Conservation (phyloP, 1,284 basidiomycete species). For the Malassezia obtusa region DNA sequence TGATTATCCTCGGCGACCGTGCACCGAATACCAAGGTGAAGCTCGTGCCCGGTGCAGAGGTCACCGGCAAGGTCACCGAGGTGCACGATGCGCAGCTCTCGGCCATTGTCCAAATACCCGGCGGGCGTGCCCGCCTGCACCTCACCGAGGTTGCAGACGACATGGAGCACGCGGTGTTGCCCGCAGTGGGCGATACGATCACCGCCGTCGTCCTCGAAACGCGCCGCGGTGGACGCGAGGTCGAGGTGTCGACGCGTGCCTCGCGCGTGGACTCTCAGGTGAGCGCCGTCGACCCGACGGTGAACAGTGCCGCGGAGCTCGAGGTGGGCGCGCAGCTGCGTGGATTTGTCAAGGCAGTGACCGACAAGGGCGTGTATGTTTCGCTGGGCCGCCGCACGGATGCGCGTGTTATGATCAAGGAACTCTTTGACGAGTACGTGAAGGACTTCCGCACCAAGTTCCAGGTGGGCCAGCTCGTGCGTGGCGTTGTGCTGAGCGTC, state of each 20-base stretch:
- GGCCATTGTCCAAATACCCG: conserved; percentile 22
- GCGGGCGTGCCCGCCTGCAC: conserved; percentile 26
- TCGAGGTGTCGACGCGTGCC: conserved; percentile 67
- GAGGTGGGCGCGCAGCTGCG: conserved; percentile 61
- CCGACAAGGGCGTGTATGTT: conserved; percentile 76
- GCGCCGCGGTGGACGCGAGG: conserved; percentile 18
- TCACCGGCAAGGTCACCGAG: conserved; percentile 73
- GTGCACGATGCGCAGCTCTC: conserved; percentile 10
- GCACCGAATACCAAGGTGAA: conserved; percentile 72
- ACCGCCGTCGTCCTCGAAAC: conserved; percentile 58
- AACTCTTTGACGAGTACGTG: conserved; percentile 64
- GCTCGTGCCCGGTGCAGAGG: conserved; percentile 65
- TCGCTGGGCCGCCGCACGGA: conserved; percentile 70
- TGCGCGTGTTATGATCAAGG: conserved; percentile 84
- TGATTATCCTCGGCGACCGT: conserved; percentile 26
- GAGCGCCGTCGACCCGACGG: conserved; percentile 58
- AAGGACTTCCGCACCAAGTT: conserved; percentile 90
- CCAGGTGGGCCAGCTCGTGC: conserved; percentile 69
- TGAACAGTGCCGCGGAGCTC: conserved; percentile 60
- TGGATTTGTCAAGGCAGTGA: conserved; percentile 79
- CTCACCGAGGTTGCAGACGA: conserved; percentile 70
- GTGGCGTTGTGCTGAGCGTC: conserved; percentile 67
- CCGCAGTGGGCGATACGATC: conserved; percentile 60
- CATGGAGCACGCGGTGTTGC: conserved; percentile 56
- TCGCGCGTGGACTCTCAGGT: conserved; percentile 54